Conservation (phyloP, 805 yeast species). For the Saccharomyces kudriavzevii region DNA sequence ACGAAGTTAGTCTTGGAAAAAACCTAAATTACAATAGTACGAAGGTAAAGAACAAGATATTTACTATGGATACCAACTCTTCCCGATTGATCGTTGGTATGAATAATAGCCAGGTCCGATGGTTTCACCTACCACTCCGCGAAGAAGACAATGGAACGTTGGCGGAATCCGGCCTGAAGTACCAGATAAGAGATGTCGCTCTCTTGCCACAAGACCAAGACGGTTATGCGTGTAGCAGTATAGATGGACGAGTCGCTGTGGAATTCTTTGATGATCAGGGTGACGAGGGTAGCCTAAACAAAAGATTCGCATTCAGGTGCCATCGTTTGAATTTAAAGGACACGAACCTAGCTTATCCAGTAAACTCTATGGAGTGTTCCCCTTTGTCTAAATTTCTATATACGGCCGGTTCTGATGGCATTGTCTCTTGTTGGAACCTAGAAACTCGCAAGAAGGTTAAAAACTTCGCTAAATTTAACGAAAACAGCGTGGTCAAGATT, state of each 20-base stretch:
- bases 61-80: slow-evolving; percentile 51
- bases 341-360: slow-evolving; percentile 59
- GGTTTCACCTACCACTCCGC: slow-evolving; percentile 12
- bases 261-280: slow-evolving; percentile 50
- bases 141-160: slow-evolving; percentile 1
- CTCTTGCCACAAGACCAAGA: slow-evolving; percentile 42
- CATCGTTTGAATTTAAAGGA: slow-evolving; percentile 48
- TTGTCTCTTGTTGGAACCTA: slow-evolving; percentile 85
- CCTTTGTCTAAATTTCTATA: slow-evolving; percentile 68
- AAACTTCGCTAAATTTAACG: slow-evolving; percentile 49
- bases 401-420: slow-evolving; percentile 89
- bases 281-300: slow-evolving; percentile 19
- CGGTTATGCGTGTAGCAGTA: slow-evolving; percentile 61
- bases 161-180: slow-evolving; percentile 54
- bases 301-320: slow-evolving; percentile 72
- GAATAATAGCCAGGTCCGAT: slow-evolving; percentile 41
- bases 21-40: slow-evolving; percentile 2
- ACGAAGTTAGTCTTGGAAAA: slow-evolving; percentile 14
- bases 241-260: slow-evolving; percentile 78
- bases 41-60: slow-evolving; percentile 24
- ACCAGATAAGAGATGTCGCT: slow-evolving; percentile 51
- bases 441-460: slow-evolving; percentile 70
- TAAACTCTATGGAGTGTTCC: slow-evolving; percentile 70
- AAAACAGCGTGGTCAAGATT: slow-evolving; percentile 36
- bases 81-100: slow-evolving; percentile 45